A percentile compares a stretch with the other conserved stretches of the same genome.
Evolutionary conservation across 2,329 filamentous ascomycete genomes (phyloP).

Genomic region (Metarhizium robertsii): DNA sequence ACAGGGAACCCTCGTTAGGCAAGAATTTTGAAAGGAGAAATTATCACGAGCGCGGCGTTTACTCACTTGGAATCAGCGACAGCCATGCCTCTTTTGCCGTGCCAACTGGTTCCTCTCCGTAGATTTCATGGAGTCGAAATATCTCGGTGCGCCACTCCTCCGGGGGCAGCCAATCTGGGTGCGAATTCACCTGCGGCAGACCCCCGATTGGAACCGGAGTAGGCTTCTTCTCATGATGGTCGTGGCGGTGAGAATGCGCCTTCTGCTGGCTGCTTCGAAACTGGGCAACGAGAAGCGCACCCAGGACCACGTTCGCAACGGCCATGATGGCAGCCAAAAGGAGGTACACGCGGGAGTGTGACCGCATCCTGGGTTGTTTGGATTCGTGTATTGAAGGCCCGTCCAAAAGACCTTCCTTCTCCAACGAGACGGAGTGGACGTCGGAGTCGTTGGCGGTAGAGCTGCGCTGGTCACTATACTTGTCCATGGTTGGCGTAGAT

Average conservation of each 20-base stretch:
- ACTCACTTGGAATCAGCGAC: constrained; percentile 7
- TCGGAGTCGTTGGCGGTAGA: constrained; percentile 1
- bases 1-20: neutral
- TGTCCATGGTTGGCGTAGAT: neutral
- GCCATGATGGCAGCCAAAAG: neutral
- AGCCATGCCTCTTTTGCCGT: constrained; percentile 5
- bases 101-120: constrained; percentile 1
- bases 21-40: neutral
- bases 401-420: neutral
- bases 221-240: neutral
- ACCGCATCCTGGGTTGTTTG: neutral
- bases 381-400: neutral
- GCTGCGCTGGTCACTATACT: constrained; percentile 1
- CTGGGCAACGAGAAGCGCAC: neutral
- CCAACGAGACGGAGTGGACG: neutral
- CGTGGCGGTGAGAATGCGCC: neutral
- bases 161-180: constrained; percentile 5
- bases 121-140: constrained; percentile 2
- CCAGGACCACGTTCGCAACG: neutral
- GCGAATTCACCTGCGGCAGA: neutral
- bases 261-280: neutral
- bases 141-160: constrained; percentile 8
- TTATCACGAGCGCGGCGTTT: no score
- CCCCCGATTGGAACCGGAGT: constrained; percentile 1
- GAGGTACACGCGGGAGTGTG: neutral